Evolutionary conservation across 768 basidiomycete genomes (phyloP).

Genomic region (Ephemerocybe angulata): DNA sequence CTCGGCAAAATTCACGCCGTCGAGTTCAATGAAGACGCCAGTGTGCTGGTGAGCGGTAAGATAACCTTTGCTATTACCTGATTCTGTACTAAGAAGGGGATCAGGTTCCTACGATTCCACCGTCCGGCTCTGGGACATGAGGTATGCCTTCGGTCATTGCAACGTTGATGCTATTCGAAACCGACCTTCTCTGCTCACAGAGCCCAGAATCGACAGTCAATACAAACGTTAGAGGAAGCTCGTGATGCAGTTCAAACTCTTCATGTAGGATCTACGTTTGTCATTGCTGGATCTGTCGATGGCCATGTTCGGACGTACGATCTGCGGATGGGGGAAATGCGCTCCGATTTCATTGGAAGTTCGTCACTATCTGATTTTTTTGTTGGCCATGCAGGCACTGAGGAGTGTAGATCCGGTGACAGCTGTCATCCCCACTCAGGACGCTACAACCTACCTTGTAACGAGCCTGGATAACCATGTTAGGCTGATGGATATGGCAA

Average conservation of each 20-base stretch:
- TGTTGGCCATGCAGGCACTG: slow-evolving; percentile 7
- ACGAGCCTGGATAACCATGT: slow-evolving; percentile 81
- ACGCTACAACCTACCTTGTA: slow-evolving; percentile 76
- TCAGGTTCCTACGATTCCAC: slow-evolving; percentile 93
- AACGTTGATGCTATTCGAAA: not conserved
- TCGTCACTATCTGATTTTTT: not conserved
- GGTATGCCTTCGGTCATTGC: slow-evolving; percentile 41
- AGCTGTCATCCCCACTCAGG: slow-evolving; percentile 74
- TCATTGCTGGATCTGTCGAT: slow-evolving; percentile 85
- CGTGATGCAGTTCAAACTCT: slow-evolving; percentile 83
- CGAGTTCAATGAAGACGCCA: slow-evolving; percentile 85
- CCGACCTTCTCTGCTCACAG: slow-evolving; percentile 31
- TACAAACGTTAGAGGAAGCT: slow-evolving; percentile 89
- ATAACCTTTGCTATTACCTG: slow-evolving; percentile 7
- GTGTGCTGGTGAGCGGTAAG: slow-evolving; percentile 83
- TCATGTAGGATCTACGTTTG: slow-evolving; percentile 58
- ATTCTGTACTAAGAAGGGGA: slow-evolving; percentile 5
- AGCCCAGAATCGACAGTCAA: slow-evolving; percentile 73
- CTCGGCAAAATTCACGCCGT: slow-evolving; percentile 88
- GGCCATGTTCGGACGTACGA: slow-evolving; percentile 93
- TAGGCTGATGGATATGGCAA: slow-evolving; percentile 78
- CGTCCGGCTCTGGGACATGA: slow-evolving; percentile 87
- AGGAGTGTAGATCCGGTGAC: slow-evolving; percentile 73
- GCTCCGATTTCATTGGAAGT: slow-evolving; percentile 86
- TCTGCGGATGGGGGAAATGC: slow-evolving; percentile 86